These are phyloP conservation scores for Porcisia hertigi DNA, from an alignment of 208 protist species.

Conservation along the genomic window DNA sequence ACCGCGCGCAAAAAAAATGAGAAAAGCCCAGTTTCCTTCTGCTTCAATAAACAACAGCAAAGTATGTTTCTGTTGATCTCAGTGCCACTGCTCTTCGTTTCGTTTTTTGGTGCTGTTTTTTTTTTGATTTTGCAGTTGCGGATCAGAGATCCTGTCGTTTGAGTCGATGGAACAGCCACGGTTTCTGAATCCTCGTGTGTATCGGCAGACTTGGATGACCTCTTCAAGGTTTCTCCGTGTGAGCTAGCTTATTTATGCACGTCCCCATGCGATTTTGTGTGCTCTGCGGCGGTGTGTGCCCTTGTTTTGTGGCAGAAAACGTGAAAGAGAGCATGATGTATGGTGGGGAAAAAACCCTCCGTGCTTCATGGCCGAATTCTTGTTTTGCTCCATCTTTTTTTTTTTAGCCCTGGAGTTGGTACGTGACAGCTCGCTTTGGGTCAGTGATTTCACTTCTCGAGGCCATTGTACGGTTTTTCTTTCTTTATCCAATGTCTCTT, in stretches of 20 bases:
- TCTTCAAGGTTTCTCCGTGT: neutral
- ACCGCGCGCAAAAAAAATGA: no score
- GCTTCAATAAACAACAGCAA: neutral
- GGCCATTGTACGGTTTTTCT: neutral
- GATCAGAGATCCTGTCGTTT: conserved; percentile 2
- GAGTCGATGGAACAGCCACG: neutral
- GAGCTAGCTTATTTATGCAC: no score
- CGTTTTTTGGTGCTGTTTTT: conserved; percentile 10
- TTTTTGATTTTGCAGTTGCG: conserved; percentile 6
- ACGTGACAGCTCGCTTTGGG: conserved; percentile 4
- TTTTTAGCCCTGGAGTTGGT: no score
- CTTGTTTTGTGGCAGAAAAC: no score
- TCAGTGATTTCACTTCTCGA: conserved; percentile 1
- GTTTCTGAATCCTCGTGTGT: neutral
- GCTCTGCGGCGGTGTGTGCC: no score
- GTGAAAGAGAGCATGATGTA: no score
- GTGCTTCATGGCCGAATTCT: neutral
- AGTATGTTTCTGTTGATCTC: neutral
- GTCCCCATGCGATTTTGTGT: no score
- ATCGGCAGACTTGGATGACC: neutral
- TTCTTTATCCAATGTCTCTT: conserved; percentile 1
- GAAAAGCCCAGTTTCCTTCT: no score
- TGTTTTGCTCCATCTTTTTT: conserved; percentile 24
- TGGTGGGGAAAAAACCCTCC: no score
- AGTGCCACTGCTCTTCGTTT: conserved; percentile 1